Evolutionary conservation across 352 stramenopile species (phyloP).

Genomic region (Pythium utonaiense): DNA sequence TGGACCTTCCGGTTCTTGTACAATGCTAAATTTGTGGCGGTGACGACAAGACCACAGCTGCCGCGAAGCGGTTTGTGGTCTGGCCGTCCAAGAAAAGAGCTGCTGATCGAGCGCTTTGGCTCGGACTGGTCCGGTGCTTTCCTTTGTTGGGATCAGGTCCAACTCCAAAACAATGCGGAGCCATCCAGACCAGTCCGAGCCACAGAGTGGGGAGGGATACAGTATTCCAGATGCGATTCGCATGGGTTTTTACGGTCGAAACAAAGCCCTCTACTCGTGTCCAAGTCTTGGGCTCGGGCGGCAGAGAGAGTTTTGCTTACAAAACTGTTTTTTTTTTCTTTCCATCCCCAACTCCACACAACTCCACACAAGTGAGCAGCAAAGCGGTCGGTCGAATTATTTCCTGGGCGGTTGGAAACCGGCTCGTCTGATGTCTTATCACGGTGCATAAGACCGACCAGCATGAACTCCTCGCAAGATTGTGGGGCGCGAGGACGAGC

Average conservation of each 20-base stretch:
- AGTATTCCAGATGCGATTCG: neutral
- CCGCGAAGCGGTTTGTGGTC: neutral
- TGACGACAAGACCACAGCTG: slow-evolving; percentile 20
- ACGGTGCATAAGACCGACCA: slow-evolving; percentile 11
- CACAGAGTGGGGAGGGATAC: neutral
- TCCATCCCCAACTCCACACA: neutral
- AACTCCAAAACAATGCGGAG: neutral
- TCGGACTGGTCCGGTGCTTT: neutral
- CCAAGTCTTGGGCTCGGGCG: neutral
- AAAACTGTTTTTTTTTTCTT: neutral
- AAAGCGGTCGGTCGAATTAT: neutral
- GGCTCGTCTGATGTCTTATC: neutral
- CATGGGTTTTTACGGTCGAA: neutral
- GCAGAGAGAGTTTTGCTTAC: neutral
- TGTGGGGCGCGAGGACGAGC: neutral
- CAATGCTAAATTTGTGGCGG: neutral
- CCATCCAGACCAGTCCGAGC: no score
- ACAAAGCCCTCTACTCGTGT: neutral
- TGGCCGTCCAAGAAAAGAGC: slow-evolving; percentile 3
- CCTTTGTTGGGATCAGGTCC: neutral
- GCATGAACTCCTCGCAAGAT: neutral
- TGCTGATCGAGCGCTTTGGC: neutral
- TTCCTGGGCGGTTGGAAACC: neutral
- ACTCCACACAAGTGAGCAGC: neutral
- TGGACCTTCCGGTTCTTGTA: neutral